These are phyloP conservation scores for Aspergillus bertholletiae DNA, from an alignment of 495 filamentous ascomycete genomes.

Conservation along the genomic window DNA sequence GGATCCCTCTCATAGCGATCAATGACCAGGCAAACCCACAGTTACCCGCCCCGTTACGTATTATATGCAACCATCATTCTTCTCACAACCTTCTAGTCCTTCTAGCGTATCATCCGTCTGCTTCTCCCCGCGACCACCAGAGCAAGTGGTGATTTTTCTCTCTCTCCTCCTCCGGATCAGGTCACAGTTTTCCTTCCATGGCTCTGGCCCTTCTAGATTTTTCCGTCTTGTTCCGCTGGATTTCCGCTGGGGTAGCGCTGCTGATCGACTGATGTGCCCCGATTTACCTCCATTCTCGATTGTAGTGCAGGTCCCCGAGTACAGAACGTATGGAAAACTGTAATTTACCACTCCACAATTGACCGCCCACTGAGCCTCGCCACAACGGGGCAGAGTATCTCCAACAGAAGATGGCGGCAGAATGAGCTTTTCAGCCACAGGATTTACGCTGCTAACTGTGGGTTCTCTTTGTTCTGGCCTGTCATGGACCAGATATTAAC, in stretches of 20 bases:
- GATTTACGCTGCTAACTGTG: background rate
- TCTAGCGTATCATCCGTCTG: conserved; percentile 22
- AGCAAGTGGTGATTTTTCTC: background rate
- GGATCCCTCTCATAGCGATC: conserved; percentile 14
- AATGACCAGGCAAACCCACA: conserved; percentile 23
- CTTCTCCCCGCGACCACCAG: conserved; percentile 13
- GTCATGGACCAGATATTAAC: background rate
- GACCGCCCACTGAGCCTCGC: conserved; percentile 2
- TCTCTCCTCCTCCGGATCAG: conserved; percentile 9
- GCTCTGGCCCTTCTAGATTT: conserved; percentile 7
- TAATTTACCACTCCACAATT: conserved; percentile 2
- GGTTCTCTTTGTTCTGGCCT: background rate
- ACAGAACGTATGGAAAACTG: background rate
- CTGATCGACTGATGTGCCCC: background rate
- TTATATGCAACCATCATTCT: conserved; percentile 29
- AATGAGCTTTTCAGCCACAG: background rate
- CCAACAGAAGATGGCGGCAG: background rate
- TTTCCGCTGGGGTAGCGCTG: background rate
- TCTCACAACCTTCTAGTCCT: conserved; percentile 35
- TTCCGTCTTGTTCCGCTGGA: background rate
- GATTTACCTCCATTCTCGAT: background rate
- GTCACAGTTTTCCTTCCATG: background rate
- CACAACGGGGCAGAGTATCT: conserved; percentile 6
- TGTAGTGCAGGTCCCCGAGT: background rate
- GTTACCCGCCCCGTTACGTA: conserved; percentile 34